Percentiles rank a stretch among this genome's conserved stretches.
Evolutionary conservation across 1,284 basidiomycete genomes (phyloP).

Genomic region (Cystobasidiaceae sp.): DNA sequence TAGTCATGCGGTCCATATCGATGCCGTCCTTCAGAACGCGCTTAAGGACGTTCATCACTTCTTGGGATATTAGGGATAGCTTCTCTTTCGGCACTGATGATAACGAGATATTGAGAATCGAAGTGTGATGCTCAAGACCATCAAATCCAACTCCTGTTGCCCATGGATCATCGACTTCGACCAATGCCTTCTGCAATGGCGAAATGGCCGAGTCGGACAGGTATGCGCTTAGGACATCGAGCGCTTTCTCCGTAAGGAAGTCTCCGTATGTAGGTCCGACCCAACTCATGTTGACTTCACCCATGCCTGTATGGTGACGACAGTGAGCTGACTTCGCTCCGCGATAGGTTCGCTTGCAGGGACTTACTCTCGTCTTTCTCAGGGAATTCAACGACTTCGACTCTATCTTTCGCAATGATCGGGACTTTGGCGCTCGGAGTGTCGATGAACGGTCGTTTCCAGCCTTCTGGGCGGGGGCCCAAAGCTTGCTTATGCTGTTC

Average conservation of each 20-base stretch:
- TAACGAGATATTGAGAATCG: slow-evolving; percentile 70
- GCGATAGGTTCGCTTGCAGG: slow-evolving; percentile 44
- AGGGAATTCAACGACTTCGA: slow-evolving; percentile 82
- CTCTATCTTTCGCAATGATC: slow-evolving; percentile 56
- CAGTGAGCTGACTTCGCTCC: too few relatives aligned
- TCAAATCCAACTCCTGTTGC: slow-evolving; percentile 79
- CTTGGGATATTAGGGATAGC: slow-evolving; percentile 65
- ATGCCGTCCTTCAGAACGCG: slow-evolving; percentile 71
- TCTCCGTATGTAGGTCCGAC: slow-evolving; percentile 64
- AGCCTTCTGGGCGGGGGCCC: slow-evolving; percentile 63
- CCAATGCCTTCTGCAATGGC: slow-evolving; percentile 85
- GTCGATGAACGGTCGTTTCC: slow-evolving; percentile 93
- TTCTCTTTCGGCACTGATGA: slow-evolving; percentile 78
- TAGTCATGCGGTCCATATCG: slow-evolving; percentile 85
- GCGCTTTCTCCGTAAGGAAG: slow-evolving; percentile 72
- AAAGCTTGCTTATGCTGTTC: slow-evolving; percentile 65
- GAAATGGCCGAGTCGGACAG: slow-evolving; percentile 83
- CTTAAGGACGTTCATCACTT: slow-evolving; percentile 65
- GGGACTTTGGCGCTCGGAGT: slow-evolving; percentile 66
- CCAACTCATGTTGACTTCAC: slow-evolving; percentile 76
- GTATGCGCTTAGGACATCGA: slow-evolving; percentile 82
- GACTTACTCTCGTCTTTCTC: slow-evolving; percentile 78
- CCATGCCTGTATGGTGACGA: slow-evolving; percentile 49
- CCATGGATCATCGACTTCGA: slow-evolving; percentile 85
- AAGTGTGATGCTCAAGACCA: slow-evolving; percentile 65